Conservation (phyloP, 1,139 yeast species). For the Suhomyces chickasaworum region DNA sequence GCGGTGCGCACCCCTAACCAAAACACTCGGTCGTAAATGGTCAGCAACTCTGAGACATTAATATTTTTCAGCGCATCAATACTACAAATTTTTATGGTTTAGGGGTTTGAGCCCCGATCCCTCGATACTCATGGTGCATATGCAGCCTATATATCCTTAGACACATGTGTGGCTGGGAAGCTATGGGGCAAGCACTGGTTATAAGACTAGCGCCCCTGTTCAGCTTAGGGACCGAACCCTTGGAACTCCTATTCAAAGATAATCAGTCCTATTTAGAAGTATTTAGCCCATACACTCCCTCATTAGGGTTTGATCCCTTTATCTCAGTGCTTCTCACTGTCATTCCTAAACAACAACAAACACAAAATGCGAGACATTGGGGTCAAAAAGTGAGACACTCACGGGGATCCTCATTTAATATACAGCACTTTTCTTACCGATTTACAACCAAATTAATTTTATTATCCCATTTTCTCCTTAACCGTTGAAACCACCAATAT, state of each 20-base stretch:
- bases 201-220: not conserved
- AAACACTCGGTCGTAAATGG: slow-evolving; percentile 8
- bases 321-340: slow-evolving; percentile 3
- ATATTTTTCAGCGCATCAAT: not conserved
- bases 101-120: not conserved
- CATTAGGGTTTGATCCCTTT: no score
- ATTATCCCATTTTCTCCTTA: not conserved
- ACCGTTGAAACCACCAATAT: no score
- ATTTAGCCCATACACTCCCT: not conserved
- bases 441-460: not conserved
- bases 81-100: no score
- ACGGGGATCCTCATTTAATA: not conserved
- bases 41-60: slow-evolving; percentile 14
- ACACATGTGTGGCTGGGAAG: slow-evolving; percentile 6
- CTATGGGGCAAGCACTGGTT: not conserved
- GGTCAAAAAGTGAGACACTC: slow-evolving; percentile 1
- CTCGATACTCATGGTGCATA: no score
- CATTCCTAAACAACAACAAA: slow-evolving; percentile 13
- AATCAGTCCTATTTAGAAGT: no score
- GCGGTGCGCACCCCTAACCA: not conserved
- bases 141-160: slow-evolving; percentile 7
- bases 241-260: not conserved
- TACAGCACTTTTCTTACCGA: not conserved
- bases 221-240: no score
- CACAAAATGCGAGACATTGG: slow-evolving; percentile 14